Conservation (phyloP, 2,329 filamentous ascomycete genomes). For the Pseudogymnoascus sp. region DNA sequence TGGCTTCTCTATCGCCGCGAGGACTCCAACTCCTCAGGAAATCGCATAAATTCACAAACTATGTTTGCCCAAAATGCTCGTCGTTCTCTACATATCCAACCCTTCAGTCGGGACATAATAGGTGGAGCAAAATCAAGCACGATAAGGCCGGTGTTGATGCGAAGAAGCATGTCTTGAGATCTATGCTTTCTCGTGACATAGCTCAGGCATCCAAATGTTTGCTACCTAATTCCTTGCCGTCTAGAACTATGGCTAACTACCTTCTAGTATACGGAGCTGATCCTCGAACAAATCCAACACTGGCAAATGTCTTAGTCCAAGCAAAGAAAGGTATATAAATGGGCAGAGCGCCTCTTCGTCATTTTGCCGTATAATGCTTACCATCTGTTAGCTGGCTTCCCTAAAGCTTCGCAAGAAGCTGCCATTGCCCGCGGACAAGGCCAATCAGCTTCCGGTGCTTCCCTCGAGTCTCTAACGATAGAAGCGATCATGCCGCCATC, state of each 20-base stretch:
- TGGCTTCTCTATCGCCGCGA: constrained; percentile 8
- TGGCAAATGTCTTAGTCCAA: constrained; percentile 63
- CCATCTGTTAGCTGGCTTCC: constrained; percentile 56
- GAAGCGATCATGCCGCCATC: constrained; percentile 75
- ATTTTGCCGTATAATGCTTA: constrained; percentile 18
- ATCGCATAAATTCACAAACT: constrained; percentile 10
- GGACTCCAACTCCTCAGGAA: not conserved
- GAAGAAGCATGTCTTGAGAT: constrained; percentile 67
- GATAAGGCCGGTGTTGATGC: constrained; percentile 84
- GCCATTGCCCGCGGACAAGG: constrained; percentile 88
- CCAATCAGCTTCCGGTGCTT: constrained; percentile 63
- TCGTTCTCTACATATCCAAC: constrained; percentile 38
- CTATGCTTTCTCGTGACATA: constrained; percentile 63
- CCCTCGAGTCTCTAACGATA: constrained; percentile 69
- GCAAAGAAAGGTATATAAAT: constrained; percentile 65
- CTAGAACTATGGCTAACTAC: constrained; percentile 14
- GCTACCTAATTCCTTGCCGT: constrained; percentile 21
- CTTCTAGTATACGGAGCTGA: constrained; percentile 66
- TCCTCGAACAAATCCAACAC: constrained; percentile 64
- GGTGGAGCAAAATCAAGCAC: constrained; percentile 95
- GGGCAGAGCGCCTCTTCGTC: constrained; percentile 21
- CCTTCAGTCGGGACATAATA: constrained; percentile 67
- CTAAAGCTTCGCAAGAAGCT: constrained; percentile 75
- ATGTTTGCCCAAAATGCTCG: constrained; percentile 22
- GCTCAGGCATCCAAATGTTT: constrained; percentile 67